Percentiles rank a stretch among this genome's conserved stretches.
These are phyloP conservation scores for Malassezia japonica DNA, from an alignment of 1,284 basidiomycete species.

Conservation along the genomic window DNA sequence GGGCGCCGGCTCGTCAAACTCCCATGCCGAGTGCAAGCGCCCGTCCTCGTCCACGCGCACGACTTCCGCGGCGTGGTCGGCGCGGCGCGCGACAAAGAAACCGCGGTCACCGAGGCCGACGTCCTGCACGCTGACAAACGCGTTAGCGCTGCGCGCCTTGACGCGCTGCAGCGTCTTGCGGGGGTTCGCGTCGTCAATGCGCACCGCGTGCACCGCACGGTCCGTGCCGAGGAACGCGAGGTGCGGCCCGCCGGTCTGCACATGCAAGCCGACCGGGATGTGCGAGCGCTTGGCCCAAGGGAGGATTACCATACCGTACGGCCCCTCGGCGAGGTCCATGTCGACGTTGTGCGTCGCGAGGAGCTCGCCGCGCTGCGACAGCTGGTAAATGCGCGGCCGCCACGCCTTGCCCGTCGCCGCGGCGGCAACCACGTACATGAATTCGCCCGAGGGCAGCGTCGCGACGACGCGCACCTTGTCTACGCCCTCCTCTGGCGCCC, in stretches of 20 bases:
- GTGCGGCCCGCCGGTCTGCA: constrained; percentile 28
- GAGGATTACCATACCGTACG: constrained; percentile 22
- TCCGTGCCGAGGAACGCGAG: constrained; percentile 38
- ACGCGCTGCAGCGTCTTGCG: constrained; percentile 23
- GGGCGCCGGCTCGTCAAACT: constrained; percentile 42
- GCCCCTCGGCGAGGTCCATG: constrained; percentile 17
- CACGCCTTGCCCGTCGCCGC: neutral
- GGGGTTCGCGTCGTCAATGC: constrained; percentile 20
- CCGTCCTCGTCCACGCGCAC: constrained; percentile 26
- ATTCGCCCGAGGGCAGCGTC: constrained; percentile 21
- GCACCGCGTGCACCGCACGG: constrained; percentile 27
- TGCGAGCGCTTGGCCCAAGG: constrained; percentile 25
- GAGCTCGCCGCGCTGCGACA: constrained; percentile 24
- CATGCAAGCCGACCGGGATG: constrained; percentile 16
- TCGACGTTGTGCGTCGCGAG: constrained; percentile 23
- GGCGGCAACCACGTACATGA: constrained; percentile 22
- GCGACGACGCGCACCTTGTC: constrained; percentile 15
- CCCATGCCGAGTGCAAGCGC: constrained; percentile 29
- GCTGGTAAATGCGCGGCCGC: constrained; percentile 17
- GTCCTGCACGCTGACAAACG: constrained; percentile 23
- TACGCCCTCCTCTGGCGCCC: constrained; percentile 1
- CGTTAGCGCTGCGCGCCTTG: constrained; percentile 7
- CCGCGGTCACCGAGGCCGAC: constrained; percentile 35
- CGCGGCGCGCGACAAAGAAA: constrained; percentile 27
- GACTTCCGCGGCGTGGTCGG: constrained; percentile 30